Percentiles rank a stretch among this genome's conserved stretches.
Conservation (phyloP, 331 rosid genomes). For the Erythrophleum ivorense region DNA sequence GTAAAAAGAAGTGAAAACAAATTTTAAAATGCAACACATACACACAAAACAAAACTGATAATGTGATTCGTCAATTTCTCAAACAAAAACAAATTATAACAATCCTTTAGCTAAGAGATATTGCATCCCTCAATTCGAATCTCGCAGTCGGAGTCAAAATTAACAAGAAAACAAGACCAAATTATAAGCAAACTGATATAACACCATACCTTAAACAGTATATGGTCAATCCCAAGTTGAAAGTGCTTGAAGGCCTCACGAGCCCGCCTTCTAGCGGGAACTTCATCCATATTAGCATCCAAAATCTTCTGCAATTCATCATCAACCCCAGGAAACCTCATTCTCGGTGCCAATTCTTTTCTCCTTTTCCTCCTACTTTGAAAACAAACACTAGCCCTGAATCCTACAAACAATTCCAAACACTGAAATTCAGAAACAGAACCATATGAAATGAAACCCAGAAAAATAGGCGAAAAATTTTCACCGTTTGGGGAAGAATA, state of each 20-base stretch:
- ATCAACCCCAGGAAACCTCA: conserved; percentile 58
- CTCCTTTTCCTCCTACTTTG: neutral
- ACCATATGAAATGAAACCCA: neutral
- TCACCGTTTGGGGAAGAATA: neutral
- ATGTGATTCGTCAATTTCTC: neutral
- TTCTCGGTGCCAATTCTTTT: conserved; percentile 45
- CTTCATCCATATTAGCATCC: conserved; percentile 73
- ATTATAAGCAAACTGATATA: neutral
- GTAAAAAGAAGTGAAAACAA: neutral
- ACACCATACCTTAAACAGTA: conserved; percentile 72
- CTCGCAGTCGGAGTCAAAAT: too few relatives aligned
- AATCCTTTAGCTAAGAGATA: neutral
- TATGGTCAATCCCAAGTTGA: conserved; percentile 81
- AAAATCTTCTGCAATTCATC: conserved; percentile 64
- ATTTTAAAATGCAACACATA: neutral
- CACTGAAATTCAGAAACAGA: conserved; percentile 19
- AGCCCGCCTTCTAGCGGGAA: conserved; percentile 70
- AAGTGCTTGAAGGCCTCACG: conserved; percentile 81
- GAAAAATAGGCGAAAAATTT: neutral
- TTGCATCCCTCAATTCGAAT: neutral
- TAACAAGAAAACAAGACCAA: neutral
- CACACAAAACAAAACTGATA: neutral
- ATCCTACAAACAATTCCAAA: conserved; percentile 39
- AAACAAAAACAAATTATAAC: neutral
- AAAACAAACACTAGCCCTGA: conserved; percentile 15